Evolutionary conservation across 2,329 filamentous ascomycete genomes (phyloP), one percentile per base, ranked within the genome.

Genomic region (Fusarium proliferatum): DNA sequence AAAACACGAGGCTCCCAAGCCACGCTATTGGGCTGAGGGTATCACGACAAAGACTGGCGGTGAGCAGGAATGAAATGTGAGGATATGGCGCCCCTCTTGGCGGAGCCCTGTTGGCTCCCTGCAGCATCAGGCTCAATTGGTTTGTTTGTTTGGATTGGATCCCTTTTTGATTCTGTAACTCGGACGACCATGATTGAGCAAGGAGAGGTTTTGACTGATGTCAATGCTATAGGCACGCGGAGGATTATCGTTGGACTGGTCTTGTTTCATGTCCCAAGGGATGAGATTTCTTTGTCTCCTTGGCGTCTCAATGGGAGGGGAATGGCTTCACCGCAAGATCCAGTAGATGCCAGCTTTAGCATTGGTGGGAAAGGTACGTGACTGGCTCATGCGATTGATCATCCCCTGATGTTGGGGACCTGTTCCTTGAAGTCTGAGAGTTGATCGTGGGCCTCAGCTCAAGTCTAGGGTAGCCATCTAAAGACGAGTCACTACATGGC

Each of bases 1-100:
- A 64, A 51, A 38, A 67, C 48, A 61, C 41, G 48, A 65, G 60
- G 49, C 43, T 55, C 46, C 72, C 62, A 61, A 73, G 72, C 71
- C 72, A 73, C 65, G 65, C 64, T 58, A 61, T 75, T 67, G 64
- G 72, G 51, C 61, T 75, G 72, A 75, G 45, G 72, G 56, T 61
- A 73, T 73, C 71, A 72, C 71, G 62, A 72, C 60, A 51, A 43
- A 65, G 62, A 73, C 71, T 72, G 68, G 72, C 72, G 72, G 72
- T 74, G 72, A 74, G 72, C 61, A 69, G 41, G 23, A 58, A 45
- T 39, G 34, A 53, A 45, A 69, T 51, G 38, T 45, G 61, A 55
- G 49, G 38, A 60, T 64, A 30, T 53, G 34, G 34, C 23, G 59
- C 45, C 67, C 59, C 65, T 61, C 39, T 58, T 48, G 48, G 66